Evolutionary conservation across 768 basidiomycete genomes (phyloP).

Genomic region (Cubamyces lactineus): DNA sequence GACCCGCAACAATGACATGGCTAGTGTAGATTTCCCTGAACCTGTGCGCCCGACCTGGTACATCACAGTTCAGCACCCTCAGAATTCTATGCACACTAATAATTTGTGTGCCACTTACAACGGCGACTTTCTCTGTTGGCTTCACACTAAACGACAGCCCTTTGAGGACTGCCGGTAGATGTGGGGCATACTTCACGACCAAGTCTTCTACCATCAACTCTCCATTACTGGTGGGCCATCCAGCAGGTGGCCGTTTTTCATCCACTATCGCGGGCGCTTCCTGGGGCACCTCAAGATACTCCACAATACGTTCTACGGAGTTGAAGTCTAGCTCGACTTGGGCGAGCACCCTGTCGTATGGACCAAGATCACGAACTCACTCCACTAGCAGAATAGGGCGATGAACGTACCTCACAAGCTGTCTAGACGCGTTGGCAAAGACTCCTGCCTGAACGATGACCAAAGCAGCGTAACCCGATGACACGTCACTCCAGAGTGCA

Average conservation of each 20-base stretch:
- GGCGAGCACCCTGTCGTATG: conserved; percentile 54
- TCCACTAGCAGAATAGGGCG: no score
- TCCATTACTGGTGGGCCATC: conserved; percentile 68
- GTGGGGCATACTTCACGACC: conserved; percentile 63
- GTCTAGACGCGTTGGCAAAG: conserved; percentile 69
- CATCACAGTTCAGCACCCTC: background rate
- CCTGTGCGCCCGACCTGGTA: conserved; percentile 68
- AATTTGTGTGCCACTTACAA: conserved; percentile 45
- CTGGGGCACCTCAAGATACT: conserved; percentile 68
- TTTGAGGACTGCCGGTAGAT: conserved; percentile 62
- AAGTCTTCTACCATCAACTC: conserved; percentile 61
- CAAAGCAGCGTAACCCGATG: conserved; percentile 65
- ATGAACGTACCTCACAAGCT: conserved; percentile 54
- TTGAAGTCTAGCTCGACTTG: conserved; percentile 77
- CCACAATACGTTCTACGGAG: conserved; percentile 72
- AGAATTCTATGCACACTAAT: background rate
- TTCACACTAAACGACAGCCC: conserved; percentile 60
- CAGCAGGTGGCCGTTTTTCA: conserved; percentile 63
- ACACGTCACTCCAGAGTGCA: conserved; percentile 58
- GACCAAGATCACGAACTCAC: background rate
- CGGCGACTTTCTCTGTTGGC: conserved; percentile 68
- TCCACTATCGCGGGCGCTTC: conserved; percentile 67
- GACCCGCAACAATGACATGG: conserved; percentile 51
- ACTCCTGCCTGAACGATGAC: conserved; percentile 73
- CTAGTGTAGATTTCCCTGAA: conserved; percentile 45